Evolutionary conservation across 768 basidiomycete species (phyloP), one percentile per base, ranked within the genome.

Genomic region (Tephrocybe sp.): DNA sequence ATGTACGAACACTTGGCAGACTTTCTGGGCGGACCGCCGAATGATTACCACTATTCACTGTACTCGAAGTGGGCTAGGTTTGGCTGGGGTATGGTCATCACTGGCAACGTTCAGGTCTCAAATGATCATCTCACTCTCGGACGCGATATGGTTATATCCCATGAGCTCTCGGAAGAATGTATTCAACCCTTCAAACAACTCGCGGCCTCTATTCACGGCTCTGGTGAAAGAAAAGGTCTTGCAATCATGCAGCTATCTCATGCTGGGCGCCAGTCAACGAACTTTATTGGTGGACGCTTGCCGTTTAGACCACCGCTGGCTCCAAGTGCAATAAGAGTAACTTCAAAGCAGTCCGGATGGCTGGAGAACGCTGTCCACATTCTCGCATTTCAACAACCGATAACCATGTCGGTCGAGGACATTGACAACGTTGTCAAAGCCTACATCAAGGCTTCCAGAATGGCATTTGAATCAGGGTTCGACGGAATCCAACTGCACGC

Each of bases 401-500:
- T 62, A 14, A 74, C 70, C 42, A 86, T 91, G 86, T 68, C 75
- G 0, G 30, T 68, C 2, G 48, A 58, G 0, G 90, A 93, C 37
- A 83, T 97, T 49, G 72, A 81, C 20, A 57, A 73, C 9, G 77
- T 84, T 5, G 76, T 91, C 0, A 69, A 73, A 1, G 71, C 67
- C 7, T 98, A 96, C 60, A 77, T 87, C 2, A 68, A 70, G 34
- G 90, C 86, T 4, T 90, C 93, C 0, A 61, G 67, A 36, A 59
- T 89, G 26, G 91, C 90, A 8, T 65, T 74, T 15, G 64, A 77
- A 47, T 70, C 86, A 34, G 91, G 90, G 0, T 95, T 93, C 64
- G 90, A 96, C 55, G 94, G 95, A 0, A 71, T 96, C 3, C 82
- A 97, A 61, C 55, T 98, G 9, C 95, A 97, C 64, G 86, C 76